Conservation (phyloP, 306 rosid species). For the Malus domestica region DNA sequence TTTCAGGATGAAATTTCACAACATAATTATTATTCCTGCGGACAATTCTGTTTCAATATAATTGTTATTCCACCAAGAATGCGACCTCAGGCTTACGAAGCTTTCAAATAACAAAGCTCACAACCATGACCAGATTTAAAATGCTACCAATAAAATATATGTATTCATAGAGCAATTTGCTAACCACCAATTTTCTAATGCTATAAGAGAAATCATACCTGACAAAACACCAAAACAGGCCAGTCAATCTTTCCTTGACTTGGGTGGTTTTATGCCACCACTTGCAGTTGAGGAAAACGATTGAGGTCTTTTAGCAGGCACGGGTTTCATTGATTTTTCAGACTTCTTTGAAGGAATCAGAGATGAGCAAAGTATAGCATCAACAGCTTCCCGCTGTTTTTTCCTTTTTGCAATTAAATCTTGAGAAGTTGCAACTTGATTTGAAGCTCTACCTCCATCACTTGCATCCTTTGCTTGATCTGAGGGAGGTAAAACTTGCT, state of each 20-base stretch:
- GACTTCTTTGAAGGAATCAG: slow-evolving; percentile 70
- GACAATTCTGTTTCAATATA: too few species aligned
- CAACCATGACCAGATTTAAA: not conserved
- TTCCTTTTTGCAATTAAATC: slow-evolving; percentile 70
- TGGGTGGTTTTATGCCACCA: slow-evolving; percentile 41
- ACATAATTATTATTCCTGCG: too few species aligned
- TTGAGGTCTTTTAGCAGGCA: slow-evolving; percentile 37
- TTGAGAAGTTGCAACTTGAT: slow-evolving; percentile 34
- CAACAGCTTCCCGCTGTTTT: slow-evolving; percentile 85
- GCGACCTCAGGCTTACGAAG: not conserved
- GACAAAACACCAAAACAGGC: slow-evolving; percentile 2
- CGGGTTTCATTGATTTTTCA: slow-evolving; percentile 32
- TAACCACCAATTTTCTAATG: not conserved
- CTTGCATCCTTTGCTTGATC: slow-evolving; percentile 28
- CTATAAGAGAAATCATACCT: slow-evolving; percentile 16
- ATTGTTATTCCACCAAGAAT: not conserved
- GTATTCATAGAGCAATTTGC: not conserved
- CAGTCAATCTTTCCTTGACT: slow-evolving; percentile 54
- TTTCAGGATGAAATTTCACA: too few species aligned
- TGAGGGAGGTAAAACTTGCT: slow-evolving; percentile 31
- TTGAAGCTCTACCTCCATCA: slow-evolving; percentile 28
- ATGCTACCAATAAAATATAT: not conserved
- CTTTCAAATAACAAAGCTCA: not conserved
- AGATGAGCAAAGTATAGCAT: slow-evolving; percentile 75
- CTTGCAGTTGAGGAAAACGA: slow-evolving; percentile 40